Conservation (phyloP, 805 yeast species). For the Wilhelminamyces savonicus region DNA sequence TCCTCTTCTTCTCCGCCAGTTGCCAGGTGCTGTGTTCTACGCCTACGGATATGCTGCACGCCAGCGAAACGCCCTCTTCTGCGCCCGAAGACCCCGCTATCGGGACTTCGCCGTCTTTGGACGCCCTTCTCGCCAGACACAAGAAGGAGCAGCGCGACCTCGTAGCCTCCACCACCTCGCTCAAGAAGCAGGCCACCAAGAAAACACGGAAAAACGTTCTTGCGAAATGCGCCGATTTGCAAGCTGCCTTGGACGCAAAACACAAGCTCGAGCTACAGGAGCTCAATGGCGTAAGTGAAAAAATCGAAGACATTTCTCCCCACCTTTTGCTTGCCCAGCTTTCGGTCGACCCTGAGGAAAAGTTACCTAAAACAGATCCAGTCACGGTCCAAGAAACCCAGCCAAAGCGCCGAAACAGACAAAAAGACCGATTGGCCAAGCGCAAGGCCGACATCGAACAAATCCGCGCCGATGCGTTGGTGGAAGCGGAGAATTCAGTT, state of each 20-base stretch:
- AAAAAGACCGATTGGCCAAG: slow-evolving; percentile 74
- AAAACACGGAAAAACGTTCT: slow-evolving; percentile 66
- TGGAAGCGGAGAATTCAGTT: slow-evolving; percentile 61
- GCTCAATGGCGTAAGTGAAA: slow-evolving; percentile 9
- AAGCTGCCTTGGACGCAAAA: slow-evolving; percentile 43
- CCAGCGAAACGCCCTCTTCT: too few species aligned
- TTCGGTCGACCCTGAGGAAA: slow-evolving; percentile 1
- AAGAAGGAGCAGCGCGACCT: slow-evolving; percentile 64
- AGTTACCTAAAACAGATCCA: neutral
- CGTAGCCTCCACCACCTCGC: slow-evolving; percentile 58
- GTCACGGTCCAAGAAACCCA: slow-evolving; percentile 11
- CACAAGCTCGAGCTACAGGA: slow-evolving; percentile 49
- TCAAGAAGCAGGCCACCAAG: slow-evolving; percentile 80
- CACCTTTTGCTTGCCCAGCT: slow-evolving; percentile 45
- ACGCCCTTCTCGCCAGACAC: too few species aligned
- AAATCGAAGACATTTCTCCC: slow-evolving; percentile 53
- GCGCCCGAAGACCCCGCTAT: too few species aligned
- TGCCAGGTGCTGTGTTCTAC: neutral
- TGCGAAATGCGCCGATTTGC: slow-evolving; percentile 54
- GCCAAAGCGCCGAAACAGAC: slow-evolving; percentile 60
- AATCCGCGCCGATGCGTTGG: slow-evolving; percentile 59
- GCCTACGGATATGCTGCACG: too few species aligned
- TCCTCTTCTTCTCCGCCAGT: neutral
- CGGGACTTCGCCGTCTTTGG: too few species aligned
- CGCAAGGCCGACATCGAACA: slow-evolving; percentile 64